phyloP scores from a whole-genome alignment of 2,329 filamentous ascomycete species.

The Colletotrichum nymphaeae region DNA sequence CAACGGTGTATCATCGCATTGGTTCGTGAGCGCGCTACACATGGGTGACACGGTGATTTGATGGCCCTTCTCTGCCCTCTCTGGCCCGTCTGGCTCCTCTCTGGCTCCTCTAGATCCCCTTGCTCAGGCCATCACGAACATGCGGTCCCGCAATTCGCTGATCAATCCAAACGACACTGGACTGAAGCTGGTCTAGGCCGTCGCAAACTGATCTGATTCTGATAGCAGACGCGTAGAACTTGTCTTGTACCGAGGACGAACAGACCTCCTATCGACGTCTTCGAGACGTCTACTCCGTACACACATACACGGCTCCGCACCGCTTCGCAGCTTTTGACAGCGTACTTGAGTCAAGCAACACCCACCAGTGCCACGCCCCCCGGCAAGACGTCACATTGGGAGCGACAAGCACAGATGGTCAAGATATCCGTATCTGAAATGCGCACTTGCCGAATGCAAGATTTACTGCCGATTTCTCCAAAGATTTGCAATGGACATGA shows the following conservation, averaged over 20 bases:
- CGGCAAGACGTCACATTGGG: constrained; percentile 3
- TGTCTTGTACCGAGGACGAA: not conserved
- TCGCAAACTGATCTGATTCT: not conserved
- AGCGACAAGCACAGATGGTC: not conserved
- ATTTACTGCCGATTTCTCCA: not conserved
- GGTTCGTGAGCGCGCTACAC: not conserved
- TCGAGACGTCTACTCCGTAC: not conserved
- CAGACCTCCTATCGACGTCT: not conserved
- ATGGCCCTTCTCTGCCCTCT: not conserved
- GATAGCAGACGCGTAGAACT: not conserved
- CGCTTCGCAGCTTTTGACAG: not conserved
- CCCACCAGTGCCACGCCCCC: not conserved
- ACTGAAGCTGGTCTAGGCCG: not conserved
- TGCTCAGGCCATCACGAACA: not conserved
- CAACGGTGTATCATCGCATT: not conserved
- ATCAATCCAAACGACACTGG: not conserved
- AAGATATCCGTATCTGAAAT: not conserved
- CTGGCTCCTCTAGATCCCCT: not conserved
- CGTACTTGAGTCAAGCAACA: not conserved
- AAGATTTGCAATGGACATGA: not conserved
- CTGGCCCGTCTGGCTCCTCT: no score
- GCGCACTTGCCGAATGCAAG: not conserved
- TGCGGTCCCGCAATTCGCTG: constrained; percentile 16
- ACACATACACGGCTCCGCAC: not conserved
- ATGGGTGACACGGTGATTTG: not conserved